phyloP scores from a whole-genome alignment of 2,329 filamentous ascomycete species.

The Sclerotinia subarctica region DNA sequence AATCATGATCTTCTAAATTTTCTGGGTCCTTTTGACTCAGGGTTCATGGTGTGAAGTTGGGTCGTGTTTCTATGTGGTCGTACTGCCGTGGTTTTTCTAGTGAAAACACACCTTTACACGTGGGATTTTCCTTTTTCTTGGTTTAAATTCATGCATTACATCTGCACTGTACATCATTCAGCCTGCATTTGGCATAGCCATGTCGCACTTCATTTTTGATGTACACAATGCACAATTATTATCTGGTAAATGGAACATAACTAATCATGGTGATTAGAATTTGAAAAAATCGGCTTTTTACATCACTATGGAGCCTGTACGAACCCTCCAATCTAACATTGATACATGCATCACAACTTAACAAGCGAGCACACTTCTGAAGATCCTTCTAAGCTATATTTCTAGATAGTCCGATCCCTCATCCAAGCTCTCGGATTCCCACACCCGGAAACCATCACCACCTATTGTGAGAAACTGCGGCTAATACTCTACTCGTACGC shows the following conservation, averaged over 20 bases:
- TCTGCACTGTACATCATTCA: conserved; percentile 15
- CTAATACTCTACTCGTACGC: conserved; percentile 1
- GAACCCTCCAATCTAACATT: conserved; percentile 17
- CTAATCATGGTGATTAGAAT: neutral
- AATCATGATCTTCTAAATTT: conserved; percentile 14
- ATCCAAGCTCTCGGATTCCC: conserved; percentile 21
- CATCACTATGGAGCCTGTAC: neutral
- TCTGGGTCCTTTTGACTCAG: neutral
- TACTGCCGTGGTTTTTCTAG: conserved; percentile 17
- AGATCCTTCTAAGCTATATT: conserved; percentile 13
- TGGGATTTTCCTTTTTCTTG: conserved; percentile 16
- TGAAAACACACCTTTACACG: conserved; percentile 15
- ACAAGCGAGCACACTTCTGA: conserved; percentile 15
- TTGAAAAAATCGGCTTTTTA: neutral
- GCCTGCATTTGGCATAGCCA: conserved; percentile 8
- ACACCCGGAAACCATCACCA: conserved; percentile 11
- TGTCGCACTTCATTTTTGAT: conserved; percentile 10
- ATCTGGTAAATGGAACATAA: conserved; percentile 9
- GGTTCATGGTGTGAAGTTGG: conserved; percentile 20
- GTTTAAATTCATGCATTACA: conserved; percentile 17
- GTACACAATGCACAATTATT: conserved; percentile 3
- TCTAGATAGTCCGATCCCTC: conserved; percentile 19
- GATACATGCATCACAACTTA: conserved; percentile 5
- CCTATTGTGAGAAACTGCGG: neutral
- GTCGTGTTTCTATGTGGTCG: conserved; percentile 15